phyloP scores from a whole-genome alignment of 345 rosid genomes.

The Theobroma cacao region DNA sequence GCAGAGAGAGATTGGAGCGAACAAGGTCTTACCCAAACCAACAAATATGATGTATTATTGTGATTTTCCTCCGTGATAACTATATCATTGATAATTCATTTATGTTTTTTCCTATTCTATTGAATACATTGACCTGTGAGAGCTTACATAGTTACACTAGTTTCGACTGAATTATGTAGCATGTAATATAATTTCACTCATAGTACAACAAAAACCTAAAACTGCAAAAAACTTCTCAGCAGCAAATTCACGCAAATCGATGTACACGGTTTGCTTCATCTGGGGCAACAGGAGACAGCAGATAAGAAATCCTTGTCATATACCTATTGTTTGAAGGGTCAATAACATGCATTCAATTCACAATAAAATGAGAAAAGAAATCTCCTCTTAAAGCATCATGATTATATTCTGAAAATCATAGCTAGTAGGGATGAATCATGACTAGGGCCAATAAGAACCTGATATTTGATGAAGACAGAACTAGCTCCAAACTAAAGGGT shows the following conservation, averaged over 20 bases:
- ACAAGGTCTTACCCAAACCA: not conserved
- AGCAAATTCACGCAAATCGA: not conserved
- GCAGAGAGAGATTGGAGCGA: not conserved
- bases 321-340: not conserved
- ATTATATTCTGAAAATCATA: not conserved
- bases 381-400: not conserved
- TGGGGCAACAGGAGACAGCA: not conserved
- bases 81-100: not conserved
- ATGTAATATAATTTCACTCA: not conserved
- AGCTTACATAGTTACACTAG: not conserved
- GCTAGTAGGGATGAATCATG: not conserved
- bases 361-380: not conserved
- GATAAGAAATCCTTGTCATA: not conserved
- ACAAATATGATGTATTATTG: not conserved
- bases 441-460: not conserved
- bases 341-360: not conserved
- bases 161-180: not conserved
- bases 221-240: not conserved
- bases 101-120: not conserved
- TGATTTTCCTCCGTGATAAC: not conserved
- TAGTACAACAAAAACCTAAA: not conserved
- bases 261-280: not conserved
- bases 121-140: not conserved
- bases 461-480: not conserved
- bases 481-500: constrained; percentile 71